Percentiles rank a stretch among this genome's conserved stretches.
These are phyloP conservation scores for Petunia hybrid DNA, from an alignment of 305 asterid genomes.

Conservation along the genomic window DNA sequence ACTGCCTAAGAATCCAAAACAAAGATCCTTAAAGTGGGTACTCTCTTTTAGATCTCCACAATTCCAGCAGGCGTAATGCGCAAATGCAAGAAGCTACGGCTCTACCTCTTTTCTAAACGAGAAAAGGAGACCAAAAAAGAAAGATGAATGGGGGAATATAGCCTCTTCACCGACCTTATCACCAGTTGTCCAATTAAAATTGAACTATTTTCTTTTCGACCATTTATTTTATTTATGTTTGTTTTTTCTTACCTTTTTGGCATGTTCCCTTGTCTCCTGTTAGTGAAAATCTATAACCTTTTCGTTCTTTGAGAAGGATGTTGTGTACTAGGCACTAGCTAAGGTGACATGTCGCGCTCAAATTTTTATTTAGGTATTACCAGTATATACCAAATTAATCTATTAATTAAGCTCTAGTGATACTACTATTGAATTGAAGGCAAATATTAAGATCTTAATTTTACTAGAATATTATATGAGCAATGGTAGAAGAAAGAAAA, in stretches of 20 bases:
- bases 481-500: too few species aligned
- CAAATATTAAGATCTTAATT: too few species aligned
- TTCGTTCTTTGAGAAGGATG: background rate
- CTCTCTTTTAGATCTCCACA: background rate
- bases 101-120: background rate
- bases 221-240: background rate
- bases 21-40: background rate
- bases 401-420: too few species aligned
- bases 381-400: too few species aligned
- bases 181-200: slow-evolving; percentile 21
- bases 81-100: slow-evolving; percentile 4
- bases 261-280: slow-evolving; percentile 32
- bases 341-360: background rate
- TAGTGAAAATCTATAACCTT: background rate
- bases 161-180: slow-evolving; percentile 42
- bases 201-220: background rate
- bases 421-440: too few species aligned
- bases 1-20: background rate
- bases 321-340: background rate
- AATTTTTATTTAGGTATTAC: background rate
- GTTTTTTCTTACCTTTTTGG: background rate
- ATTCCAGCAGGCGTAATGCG: background rate
- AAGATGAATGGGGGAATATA: background rate
- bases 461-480: too few species aligned
- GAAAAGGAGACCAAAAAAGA: slow-evolving; percentile 15